Conservation (phyloP, 2,329 filamentous ascomycete genomes). For the Chaetomium sp. region DNA sequence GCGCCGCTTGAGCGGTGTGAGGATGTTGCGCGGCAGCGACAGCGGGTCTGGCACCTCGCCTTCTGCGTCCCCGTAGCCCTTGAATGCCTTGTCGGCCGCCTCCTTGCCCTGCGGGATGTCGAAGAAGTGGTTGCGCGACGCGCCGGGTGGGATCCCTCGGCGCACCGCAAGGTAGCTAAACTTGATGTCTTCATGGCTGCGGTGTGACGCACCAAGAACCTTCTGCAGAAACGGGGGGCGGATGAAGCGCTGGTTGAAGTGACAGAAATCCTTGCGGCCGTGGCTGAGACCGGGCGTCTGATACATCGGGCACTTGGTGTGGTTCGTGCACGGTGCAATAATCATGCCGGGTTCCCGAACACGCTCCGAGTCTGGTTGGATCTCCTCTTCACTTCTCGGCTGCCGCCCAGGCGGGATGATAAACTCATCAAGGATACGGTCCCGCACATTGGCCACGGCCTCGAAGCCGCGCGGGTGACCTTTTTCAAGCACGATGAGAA, state of each 20-base stretch:
- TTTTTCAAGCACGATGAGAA: slow-evolving; percentile 88
- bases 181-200: slow-evolving; percentile 86
- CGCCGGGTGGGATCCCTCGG: slow-evolving; percentile 61
- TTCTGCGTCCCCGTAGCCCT: slow-evolving; percentile 63
- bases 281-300: slow-evolving; percentile 65
- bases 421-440: slow-evolving; percentile 74
- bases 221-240: slow-evolving; percentile 80
- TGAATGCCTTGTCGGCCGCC: slow-evolving; percentile 68
- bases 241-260: slow-evolving; percentile 86
- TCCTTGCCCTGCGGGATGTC: slow-evolving; percentile 51
- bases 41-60: slow-evolving; percentile 56
- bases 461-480: slow-evolving; percentile 91
- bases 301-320: slow-evolving; percentile 88
- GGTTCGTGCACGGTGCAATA: slow-evolving; percentile 82
- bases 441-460: slow-evolving; percentile 80
- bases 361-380: slow-evolving; percentile 47
- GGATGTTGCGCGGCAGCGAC: slow-evolving; percentile 74
- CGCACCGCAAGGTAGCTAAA: slow-evolving; percentile 89
- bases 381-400: slow-evolving; percentile 43
- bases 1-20: slow-evolving; percentile 81
- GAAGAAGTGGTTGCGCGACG: slow-evolving; percentile 32
- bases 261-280: slow-evolving; percentile 87
- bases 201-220: slow-evolving; percentile 67
- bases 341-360: slow-evolving; percentile 64
- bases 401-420: slow-evolving; percentile 62